These are phyloP conservation scores for Suillus occidentalis DNA, from an alignment of 768 basidiomycete genomes.

Conservation along the genomic window DNA sequence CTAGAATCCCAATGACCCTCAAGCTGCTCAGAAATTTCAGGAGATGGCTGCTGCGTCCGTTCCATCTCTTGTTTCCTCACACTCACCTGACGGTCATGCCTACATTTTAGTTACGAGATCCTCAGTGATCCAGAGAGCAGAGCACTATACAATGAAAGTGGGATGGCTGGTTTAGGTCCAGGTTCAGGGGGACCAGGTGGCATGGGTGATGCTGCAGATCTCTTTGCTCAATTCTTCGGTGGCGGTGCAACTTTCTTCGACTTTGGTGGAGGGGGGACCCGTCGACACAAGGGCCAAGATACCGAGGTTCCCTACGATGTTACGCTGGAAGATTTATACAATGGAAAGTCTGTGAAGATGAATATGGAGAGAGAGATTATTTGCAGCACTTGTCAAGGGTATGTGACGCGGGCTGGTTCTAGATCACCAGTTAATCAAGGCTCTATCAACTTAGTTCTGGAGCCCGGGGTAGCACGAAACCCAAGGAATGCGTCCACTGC, in stretches of 20 bases:
- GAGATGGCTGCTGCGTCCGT: constrained; percentile 86
- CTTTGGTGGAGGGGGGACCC: constrained; percentile 55
- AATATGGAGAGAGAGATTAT: constrained; percentile 84
- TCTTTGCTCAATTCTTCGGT: constrained; percentile 76
- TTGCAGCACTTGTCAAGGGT: constrained; percentile 84
- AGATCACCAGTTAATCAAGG: constrained; percentile 12
- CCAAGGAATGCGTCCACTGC: constrained; percentile 78
- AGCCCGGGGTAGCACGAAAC: constrained; percentile 79
- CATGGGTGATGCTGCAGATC: constrained; percentile 53
- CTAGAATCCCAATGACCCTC: constrained; percentile 87
- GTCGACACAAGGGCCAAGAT: constrained; percentile 65
- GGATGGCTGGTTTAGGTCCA: constrained; percentile 66
- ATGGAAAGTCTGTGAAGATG: constrained; percentile 86
- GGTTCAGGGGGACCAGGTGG: constrained; percentile 47
- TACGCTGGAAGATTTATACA: constrained; percentile 89
- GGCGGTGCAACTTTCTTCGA: constrained; percentile 60
- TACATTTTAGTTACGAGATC: constrained; percentile 69
- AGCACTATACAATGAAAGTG: constrained; percentile 70
- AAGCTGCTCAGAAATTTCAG: constrained; percentile 82
- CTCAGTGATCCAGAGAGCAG: constrained; percentile 69
- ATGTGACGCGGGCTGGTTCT: constrained; percentile 16
- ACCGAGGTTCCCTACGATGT: constrained; percentile 79
- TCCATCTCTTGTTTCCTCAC: constrained; percentile 6
- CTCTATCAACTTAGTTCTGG: constrained; percentile 58
- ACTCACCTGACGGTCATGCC: constrained; percentile 12